Base-by-base conservation (phyloP, 768 basidiomycete genomes). In the Boletellus ananiceps region DNA sequence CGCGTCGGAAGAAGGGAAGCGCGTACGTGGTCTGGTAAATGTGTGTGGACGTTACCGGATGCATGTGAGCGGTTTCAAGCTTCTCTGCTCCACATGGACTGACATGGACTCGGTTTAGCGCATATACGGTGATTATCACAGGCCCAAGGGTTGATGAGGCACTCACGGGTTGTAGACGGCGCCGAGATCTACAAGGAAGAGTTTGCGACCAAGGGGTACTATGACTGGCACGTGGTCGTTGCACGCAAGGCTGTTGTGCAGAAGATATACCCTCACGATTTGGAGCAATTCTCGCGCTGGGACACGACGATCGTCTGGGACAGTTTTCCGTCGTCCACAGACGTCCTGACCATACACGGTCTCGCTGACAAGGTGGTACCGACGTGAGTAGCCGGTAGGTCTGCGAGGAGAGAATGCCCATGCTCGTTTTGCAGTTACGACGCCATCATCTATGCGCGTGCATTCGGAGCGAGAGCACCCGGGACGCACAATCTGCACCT, bases 301-400 rank as follows among this genome's bases (percentile, higher is more conserved):
- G 80, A 91, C 59, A 78, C 82, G 11, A 78, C 79, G 1, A 68
- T 83, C 27, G 81, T 89, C 23, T 84, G 83, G 81, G 76, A 78
- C 42, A 62, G 72, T 5, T 91, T 92, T 59, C 89, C 90, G 19
- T 54, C 65, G 13, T 52, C 67, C 2, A 74, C 75, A 8, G 78
- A 90, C 63, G 88, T 86, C n/a, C 68, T 93, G 39, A 87, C 83
- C 3, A 60, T 90, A 40, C 90, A 92, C 49, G 90, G 89, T n/a
- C 68, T 90, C 36, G 68, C 69, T 27, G 90, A 93, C 56, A 60
- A 69, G 36, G 77, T 75, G 19, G 86, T 91, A 0, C 83, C 87
- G 13, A 76, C 83, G 84, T 89, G 64, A 62, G 84, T 75, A 15
- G 15, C 19, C 8, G 35, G 11, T 12, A 23, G 46, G 27, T 36